Conservation (phyloP, 2,329 filamentous ascomycete genomes). For the Stemphylium lycopersici region DNA sequence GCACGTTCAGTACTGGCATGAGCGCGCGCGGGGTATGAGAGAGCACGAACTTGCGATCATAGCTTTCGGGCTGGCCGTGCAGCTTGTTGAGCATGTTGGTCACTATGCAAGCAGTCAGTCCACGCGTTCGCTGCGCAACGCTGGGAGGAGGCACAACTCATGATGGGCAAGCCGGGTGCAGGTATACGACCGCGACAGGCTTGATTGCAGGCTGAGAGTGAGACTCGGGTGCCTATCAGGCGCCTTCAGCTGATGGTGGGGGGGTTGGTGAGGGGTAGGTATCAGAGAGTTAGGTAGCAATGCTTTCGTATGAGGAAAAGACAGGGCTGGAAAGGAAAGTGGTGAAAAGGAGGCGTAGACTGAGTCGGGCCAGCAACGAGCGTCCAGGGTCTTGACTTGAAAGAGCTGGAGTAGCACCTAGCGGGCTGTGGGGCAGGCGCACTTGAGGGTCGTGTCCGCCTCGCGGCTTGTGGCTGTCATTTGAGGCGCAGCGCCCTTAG, state of each 20-base stretch:
- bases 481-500: constrained; percentile 26
- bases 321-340: constrained; percentile 19
- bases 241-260: constrained; percentile 37
- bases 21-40: constrained; percentile 20
- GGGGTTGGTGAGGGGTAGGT: constrained; percentile 40
- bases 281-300: constrained; percentile 25
- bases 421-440: constrained; percentile 34
- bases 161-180: constrained; percentile 36
- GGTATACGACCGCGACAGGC: constrained; percentile 33
- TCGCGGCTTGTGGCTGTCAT: constrained; percentile 27
- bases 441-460: constrained; percentile 33
- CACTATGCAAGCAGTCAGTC: constrained; percentile 60
- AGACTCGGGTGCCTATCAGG: constrained; percentile 38
- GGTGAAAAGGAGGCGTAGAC: constrained; percentile 20
- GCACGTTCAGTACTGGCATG: constrained; percentile 37
- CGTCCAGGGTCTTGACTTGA: constrained; percentile 28
- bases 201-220: constrained; percentile 40
- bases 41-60: constrained; percentile 87
- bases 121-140: constrained; percentile 3
- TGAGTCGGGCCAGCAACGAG: constrained; percentile 24
- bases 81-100: constrained; percentile 92
- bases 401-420: constrained; percentile 26
- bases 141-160: constrained; percentile 41
- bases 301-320: constrained; percentile 20
- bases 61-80: constrained; percentile 94